A percentile compares a stretch with the other conserved stretches of the same genome.
phyloP scores from a whole-genome alignment of 345 rosid genomes.

The Bruguiera sexangula region DNA sequence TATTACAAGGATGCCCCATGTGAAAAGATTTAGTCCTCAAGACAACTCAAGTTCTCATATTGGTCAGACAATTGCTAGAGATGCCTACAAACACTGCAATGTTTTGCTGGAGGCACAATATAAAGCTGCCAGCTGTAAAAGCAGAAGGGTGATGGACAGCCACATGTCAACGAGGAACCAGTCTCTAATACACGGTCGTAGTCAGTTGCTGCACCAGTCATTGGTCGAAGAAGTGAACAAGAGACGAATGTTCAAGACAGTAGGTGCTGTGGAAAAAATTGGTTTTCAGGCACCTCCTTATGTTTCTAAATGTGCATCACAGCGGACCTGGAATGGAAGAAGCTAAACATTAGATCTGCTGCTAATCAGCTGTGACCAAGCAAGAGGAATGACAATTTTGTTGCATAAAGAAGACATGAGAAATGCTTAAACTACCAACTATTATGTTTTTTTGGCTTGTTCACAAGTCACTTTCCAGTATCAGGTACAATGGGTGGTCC shows the following conservation, averaged over 20 bases:
- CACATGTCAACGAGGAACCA: conserved; percentile 50
- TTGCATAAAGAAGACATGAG: conserved; percentile 9
- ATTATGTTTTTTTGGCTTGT: not conserved
- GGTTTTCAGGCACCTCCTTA: conserved; percentile 62
- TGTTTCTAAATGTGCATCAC: conserved; percentile 26
- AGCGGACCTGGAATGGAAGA: conserved; percentile 24
- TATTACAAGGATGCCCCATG: conserved; percentile 28
- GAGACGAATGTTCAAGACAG: conserved; percentile 60
- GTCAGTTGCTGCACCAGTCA: conserved; percentile 54
- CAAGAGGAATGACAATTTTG: not conserved
- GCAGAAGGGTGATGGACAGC: conserved; percentile 27
- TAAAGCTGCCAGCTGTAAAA: conserved; percentile 38
- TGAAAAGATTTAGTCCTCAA: conserved; percentile 54
- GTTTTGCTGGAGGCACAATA: conserved; percentile 26
- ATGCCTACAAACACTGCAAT: conserved; percentile 32
- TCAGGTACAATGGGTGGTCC: not conserved
- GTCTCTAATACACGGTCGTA: conserved; percentile 61
- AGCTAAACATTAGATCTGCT: conserved; percentile 8
- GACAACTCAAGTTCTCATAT: conserved; percentile 33
- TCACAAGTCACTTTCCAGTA: not conserved
- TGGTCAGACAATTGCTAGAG: conserved; percentile 18
- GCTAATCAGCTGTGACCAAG: not conserved
- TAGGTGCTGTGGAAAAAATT: conserved; percentile 64
- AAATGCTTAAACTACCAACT: conserved; percentile 6
- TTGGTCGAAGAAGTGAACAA: conserved; percentile 59